phyloP scores from a whole-genome alignment of 805 yeast species.

The Metschnikowia continentalis region DNA sequence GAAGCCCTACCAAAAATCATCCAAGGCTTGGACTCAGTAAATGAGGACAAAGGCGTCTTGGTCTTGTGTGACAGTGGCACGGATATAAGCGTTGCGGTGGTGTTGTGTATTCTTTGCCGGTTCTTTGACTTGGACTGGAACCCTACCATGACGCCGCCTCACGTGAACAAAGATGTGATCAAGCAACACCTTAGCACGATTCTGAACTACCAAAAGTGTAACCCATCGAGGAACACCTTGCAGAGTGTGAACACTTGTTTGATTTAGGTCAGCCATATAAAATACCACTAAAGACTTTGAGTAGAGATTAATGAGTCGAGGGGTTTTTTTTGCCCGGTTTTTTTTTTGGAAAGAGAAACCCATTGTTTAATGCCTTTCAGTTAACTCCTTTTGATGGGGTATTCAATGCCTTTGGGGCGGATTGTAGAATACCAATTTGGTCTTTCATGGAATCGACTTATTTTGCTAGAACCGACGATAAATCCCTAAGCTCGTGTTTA shows the following conservation, averaged over 20 bases:
- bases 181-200: slow-evolving; percentile 53
- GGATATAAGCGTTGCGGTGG: slow-evolving; percentile 63
- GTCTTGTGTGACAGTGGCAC: slow-evolving; percentile 61
- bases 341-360: no score
- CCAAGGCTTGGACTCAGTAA: slow-evolving; percentile 17
- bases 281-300: no score
- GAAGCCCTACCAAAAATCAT: slow-evolving; percentile 40
- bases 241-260: slow-evolving; percentile 62
- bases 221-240: slow-evolving; percentile 75
- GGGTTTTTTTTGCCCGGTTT: no score
- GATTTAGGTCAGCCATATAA: slow-evolving; percentile 21
- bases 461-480: no score
- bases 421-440: no score
- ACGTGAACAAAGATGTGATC: slow-evolving; percentile 47
- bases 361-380: no score
- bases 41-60: slow-evolving; percentile 21
- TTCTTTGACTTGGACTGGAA: slow-evolving; percentile 44
- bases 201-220: slow-evolving; percentile 27
- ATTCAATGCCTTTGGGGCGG: no score
- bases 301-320: no score
- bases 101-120: slow-evolving; percentile 48
- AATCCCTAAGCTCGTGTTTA: no score
- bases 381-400: no score
- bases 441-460: no score
- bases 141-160: slow-evolving; percentile 12